Percentiles rank a stretch among this genome's conserved stretches.
Evolutionary conservation across 768 basidiomycete species (phyloP).

Genomic region (Suillus variegatus): DNA sequence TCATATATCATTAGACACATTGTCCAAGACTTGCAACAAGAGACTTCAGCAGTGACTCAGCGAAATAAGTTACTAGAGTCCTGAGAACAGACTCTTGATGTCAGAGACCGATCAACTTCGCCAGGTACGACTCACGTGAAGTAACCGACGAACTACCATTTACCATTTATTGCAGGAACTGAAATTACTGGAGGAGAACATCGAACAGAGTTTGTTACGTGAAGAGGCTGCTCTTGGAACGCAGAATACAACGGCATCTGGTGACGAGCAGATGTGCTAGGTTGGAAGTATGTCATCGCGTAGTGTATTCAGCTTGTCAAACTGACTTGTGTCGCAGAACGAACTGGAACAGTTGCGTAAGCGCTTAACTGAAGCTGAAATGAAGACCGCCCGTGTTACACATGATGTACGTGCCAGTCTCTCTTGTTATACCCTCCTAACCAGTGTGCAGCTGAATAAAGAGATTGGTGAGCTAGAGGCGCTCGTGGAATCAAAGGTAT

Average conservation of each 20-base stretch:
- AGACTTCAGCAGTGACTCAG: conserved; percentile 62
- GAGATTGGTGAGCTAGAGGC: conserved; percentile 92
- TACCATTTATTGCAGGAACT: conserved; percentile 55
- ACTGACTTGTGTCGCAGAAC: conserved; percentile 35
- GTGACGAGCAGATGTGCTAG: conserved; percentile 47
- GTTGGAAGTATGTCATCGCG: conserved; percentile 47
- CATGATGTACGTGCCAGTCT: conserved; percentile 57
- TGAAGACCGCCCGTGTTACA: conserved; percentile 68
- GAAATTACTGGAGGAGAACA: conserved; percentile 72
- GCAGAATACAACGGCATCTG: conserved; percentile 14
- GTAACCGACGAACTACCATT: not conserved
- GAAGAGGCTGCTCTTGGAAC: conserved; percentile 47
- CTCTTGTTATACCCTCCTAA: not conserved
- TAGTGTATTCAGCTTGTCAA: not conserved
- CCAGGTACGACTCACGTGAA: conserved; percentile 46
- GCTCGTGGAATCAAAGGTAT: conserved; percentile 91
- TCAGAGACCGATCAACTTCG: conserved; percentile 64
- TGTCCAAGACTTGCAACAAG: conserved; percentile 85
- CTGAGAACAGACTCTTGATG: conserved; percentile 71
- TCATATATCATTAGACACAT: conserved; percentile 58
- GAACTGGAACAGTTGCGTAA: conserved; percentile 74
- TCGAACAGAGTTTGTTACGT: conserved; percentile 58
- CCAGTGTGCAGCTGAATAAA: conserved; percentile 67
- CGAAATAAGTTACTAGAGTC: conserved; percentile 71
- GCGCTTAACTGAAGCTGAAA: conserved; percentile 67